Evolutionary conservation across 2,329 filamentous ascomycete genomes (phyloP).

Genomic region (Conoideocrella luteorostrata): DNA sequence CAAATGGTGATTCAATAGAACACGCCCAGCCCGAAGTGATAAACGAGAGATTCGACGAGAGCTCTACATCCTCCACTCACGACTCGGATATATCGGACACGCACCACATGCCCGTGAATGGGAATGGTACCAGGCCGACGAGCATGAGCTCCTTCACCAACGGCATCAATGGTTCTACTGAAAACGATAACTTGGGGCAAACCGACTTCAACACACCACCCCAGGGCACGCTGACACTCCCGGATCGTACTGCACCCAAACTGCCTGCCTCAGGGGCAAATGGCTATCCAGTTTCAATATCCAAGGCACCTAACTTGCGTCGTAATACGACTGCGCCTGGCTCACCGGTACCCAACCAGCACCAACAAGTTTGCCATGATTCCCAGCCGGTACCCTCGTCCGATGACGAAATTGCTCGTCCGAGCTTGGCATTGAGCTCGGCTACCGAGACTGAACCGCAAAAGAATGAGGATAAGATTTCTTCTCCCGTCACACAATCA

Average conservation of each 20-base stretch:
- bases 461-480: neutral
- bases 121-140: constrained; percentile 36
- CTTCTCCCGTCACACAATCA: constrained; percentile 2
- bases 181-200: constrained; percentile 21
- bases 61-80: constrained; percentile 46
- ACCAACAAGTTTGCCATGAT: neutral
- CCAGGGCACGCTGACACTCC: constrained; percentile 22
- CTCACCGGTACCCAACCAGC: neutral
- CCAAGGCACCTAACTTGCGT: neutral
- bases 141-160: constrained; percentile 56
- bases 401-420: neutral
- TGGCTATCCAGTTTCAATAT: constrained; percentile 9
- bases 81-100: constrained; percentile 45
- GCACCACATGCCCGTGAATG: constrained; percentile 36
- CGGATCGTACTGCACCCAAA: constrained; percentile 23
- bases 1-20: constrained; percentile 30
- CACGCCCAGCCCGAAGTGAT: constrained; percentile 38
- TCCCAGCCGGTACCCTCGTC: neutral
- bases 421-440: neutral
- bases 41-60: constrained; percentile 49
- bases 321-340: neutral
- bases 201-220: constrained; percentile 15
- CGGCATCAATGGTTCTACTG: constrained; percentile 37
- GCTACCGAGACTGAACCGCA: constrained; percentile 1
- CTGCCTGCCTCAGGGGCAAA: constrained; percentile 14